Conservation (phyloP, 805 yeast genomes). For the Lachancea kluyveri region DNA sequence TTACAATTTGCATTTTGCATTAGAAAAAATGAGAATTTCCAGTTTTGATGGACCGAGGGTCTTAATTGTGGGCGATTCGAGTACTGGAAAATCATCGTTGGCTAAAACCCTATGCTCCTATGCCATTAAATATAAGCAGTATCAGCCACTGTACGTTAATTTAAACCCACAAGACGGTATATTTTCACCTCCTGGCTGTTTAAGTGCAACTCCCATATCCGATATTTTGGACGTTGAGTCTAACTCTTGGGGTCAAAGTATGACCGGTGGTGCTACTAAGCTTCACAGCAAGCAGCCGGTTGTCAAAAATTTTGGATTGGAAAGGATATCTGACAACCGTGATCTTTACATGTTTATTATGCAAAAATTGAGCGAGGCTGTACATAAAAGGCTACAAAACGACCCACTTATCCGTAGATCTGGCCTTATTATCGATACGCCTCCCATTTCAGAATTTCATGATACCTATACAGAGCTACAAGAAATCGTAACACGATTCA, state of each 20-base stretch:
- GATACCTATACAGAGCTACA: conserved; percentile 17
- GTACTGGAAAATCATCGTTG: conserved; percentile 75
- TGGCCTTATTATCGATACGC: conserved; percentile 29
- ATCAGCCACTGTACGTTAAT: conserved; percentile 68
- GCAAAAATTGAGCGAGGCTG: conserved; percentile 44
- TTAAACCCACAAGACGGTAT: conserved; percentile 70
- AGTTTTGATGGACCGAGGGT: conserved; percentile 39
- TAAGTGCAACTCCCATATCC: conserved; percentile 78
- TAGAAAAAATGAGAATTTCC: conserved; percentile 48
- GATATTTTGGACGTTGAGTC: conserved; percentile 71
- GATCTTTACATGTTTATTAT: conserved; percentile 42
- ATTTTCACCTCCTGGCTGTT: conserved; percentile 72
- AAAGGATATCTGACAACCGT: conserved; percentile 47
- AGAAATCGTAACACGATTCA: conserved; percentile 15
- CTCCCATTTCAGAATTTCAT: conserved; percentile 16
- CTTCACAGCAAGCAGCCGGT: conserved; percentile 86
- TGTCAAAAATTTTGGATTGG: conserved; percentile 76
- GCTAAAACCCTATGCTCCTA: conserved; percentile 66
- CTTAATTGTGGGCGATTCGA: conserved; percentile 64
- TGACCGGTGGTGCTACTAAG: conserved; percentile 67
- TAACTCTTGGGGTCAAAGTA: conserved; percentile 69
- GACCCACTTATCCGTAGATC: conserved; percentile 29
- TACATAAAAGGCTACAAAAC: conserved; percentile 24
- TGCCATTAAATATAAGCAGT: conserved; percentile 60
- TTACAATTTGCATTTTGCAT: conserved; percentile 66